Percentiles rank a stretch among this genome's conserved stretches.
phyloP scores from a whole-genome alignment of 352 stramenopile genomes.

The Hyaloperonospora arabidopsidis region DNA sequence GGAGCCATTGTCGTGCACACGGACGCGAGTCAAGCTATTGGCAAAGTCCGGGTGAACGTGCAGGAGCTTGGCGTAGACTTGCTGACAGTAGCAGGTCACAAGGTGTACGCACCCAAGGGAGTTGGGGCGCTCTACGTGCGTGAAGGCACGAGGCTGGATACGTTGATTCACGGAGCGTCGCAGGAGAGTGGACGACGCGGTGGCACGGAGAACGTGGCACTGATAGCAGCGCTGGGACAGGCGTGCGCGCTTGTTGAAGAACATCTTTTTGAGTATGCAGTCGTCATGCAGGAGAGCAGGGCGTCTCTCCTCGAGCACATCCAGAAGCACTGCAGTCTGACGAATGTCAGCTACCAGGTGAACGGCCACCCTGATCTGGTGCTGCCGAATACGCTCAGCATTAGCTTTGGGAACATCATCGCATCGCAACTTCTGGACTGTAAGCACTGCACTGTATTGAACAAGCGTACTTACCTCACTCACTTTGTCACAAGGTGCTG shows the following conservation, averaged over 20 bases:
- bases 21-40: slow-evolving; percentile 94
- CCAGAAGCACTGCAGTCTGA: slow-evolving; percentile 35
- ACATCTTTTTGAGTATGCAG: slow-evolving; percentile 61
- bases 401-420: slow-evolving; percentile 86
- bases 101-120: slow-evolving; percentile 95
- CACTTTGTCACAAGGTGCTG: background rate
- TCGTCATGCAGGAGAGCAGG: slow-evolving; percentile 61
- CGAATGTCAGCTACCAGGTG: slow-evolving; percentile 50
- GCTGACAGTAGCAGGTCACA: slow-evolving; percentile 95
- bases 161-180: slow-evolving; percentile 86
- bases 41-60: slow-evolving; percentile 89
- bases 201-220: slow-evolving; percentile 96
- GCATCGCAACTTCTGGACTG: slow-evolving; percentile 79
- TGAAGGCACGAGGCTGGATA: slow-evolving; percentile 30
- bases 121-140: slow-evolving; percentile 78
- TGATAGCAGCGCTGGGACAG: slow-evolving; percentile 89
- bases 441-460: slow-evolving; percentile 21
- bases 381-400: slow-evolving; percentile 95
- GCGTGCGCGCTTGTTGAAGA: slow-evolving; percentile 68
- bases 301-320: slow-evolving; percentile 45
- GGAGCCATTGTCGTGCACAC: slow-evolving; percentile 89
- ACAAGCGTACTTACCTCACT: background rate
- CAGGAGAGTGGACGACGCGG: slow-evolving; percentile 90
- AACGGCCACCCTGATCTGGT: slow-evolving; percentile 80
- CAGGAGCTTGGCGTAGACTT: slow-evolving; percentile 86